Base-by-base conservation (phyloP, 176 grass and related monocot genomes). In the Oropetium thomaeum region DNA sequence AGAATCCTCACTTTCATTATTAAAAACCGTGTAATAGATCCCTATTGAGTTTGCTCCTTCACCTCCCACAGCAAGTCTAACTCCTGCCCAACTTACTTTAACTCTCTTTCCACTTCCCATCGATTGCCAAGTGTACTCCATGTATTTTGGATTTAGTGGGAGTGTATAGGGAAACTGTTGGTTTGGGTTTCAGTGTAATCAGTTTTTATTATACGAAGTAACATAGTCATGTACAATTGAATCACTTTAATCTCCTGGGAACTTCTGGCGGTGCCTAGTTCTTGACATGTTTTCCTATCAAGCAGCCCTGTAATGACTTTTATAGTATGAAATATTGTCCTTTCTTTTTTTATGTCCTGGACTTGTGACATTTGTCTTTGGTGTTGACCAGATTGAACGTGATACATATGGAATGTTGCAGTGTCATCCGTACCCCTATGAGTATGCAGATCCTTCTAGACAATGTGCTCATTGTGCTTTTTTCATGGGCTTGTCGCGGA, bases 401-500 rank as follows among this genome's bases (percentile, higher is more conserved):
- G 96, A 99, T 71, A 99, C 96, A 7, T 96, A 65, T 70, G 89
- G 89, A 40, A 94, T 90, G 87, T 71, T 99, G 32, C 96, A 92
- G 55, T 99, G 96, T 72, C 96, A 99, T 84, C 96, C 96, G 19
- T 99, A 99, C 78, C 96, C 96, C 3, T 73, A 88, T 27, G 96
- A 99, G 54, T 99, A 90, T 57, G 77, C 79, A 35, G 96, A 99
- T 76, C 67, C 79, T 59, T 81, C 84, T 25, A 96, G 86, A 57
- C 87, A 85, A 11, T 87, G 92, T 79, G 75, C 96, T 23, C 96
- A 99, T 78, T 92, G 96, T 82, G 96, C 96, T 40, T 95, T 95
- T 69, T 99, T 95, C 71, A 99, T 99, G 96, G 96, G 96, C 16
- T 86, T 99, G 79, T 83, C 86, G 70, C 83, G 96, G 70, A 99